Evolutionary conservation across 1,139 yeast species (phyloP), one percentile per base, ranked within the genome.

Genomic region (Tardiomyces digboiensis): DNA sequence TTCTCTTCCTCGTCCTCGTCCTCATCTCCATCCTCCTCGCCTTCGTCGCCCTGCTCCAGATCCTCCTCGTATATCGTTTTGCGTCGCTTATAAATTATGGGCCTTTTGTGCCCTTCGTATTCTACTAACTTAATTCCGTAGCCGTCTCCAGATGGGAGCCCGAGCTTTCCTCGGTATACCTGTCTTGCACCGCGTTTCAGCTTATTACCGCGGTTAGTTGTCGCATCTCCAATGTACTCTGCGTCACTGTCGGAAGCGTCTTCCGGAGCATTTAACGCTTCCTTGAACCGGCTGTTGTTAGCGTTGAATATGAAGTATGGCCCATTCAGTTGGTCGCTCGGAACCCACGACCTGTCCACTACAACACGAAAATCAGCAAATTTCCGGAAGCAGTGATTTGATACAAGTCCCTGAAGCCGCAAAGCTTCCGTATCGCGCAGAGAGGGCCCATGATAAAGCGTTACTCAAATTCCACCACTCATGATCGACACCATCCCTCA

Each of bases 201-300:
- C 57, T 81, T 81, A 52, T 75, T 72, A 12, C 86, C 86, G 44
- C 86, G 66, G 55, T 81, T 81, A 1, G 78, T 61, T 12, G 45
- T 43, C 19, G 46, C 43, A 8, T 45, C 42, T n/a, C 56, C 57
- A 4, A 52, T 46, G 39, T 46, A 51, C 26, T 52, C 57, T 21
- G 51, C 52, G 4, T 55, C 59, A 3, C 49, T 42, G 36, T 53
- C 57, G 16, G 52, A 47, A 5, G 52, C 56, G 38, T 53, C 56
- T 3, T 42, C 49, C n/a, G 49, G 50, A n/a, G 39, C 39, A 21
- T 39, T 38, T 29, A 52, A 39, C 1, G 55, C 49, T 19, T 52
- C 52, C 39, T 51, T 52, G 29, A 52, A 46, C 13, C 48, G 44
- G 20, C 46, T 42, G 42, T 4, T 8, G 33, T 26, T 26, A 26